Percentiles rank a stretch among this genome's conserved stretches.
Conservation (phyloP, 768 basidiomycete genomes). For the Chalciporus pseudorubinellus region DNA sequence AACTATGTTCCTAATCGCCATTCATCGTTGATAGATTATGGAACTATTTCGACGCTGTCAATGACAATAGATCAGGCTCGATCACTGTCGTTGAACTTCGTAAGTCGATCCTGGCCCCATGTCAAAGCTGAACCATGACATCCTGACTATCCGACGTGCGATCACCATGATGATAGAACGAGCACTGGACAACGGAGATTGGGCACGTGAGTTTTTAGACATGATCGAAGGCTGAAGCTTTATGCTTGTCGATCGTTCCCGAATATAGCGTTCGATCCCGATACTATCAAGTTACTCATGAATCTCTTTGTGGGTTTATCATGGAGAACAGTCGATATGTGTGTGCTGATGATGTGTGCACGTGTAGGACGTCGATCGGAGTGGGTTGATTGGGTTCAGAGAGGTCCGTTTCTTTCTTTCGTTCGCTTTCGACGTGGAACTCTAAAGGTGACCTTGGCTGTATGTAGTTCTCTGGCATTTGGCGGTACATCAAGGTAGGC, state of each 20-base stretch:
- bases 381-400: constrained; percentile 76
- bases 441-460: too few species aligned
- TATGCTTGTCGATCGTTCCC: too few species aligned
- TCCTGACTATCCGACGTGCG: too few species aligned
- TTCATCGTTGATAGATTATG: constrained; percentile 50
- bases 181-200: constrained; percentile 62
- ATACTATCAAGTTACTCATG: constrained; percentile 85
- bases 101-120: constrained; percentile 34
- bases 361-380: constrained; percentile 63
- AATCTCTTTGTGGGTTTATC: constrained; percentile 63
- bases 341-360: background rate
- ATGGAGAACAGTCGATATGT: background rate
- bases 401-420: constrained; percentile 44
- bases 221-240: background rate
- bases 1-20: too few species aligned
- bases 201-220: constrained; percentile 59
- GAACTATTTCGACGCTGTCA: constrained; percentile 71
- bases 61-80: constrained; percentile 63
- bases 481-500: constrained; percentile 72
- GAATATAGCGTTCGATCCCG: constrained; percentile 70
- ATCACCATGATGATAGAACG: constrained; percentile 38
- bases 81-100: constrained; percentile 68
- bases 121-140: background rate
- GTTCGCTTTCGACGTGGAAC: too few species aligned
- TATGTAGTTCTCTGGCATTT: constrained; percentile 75